phyloP scores from a whole-genome alignment of 225 moss, liverwort and hornwort species.

The Pseudisothecium myosuroides region DNA sequence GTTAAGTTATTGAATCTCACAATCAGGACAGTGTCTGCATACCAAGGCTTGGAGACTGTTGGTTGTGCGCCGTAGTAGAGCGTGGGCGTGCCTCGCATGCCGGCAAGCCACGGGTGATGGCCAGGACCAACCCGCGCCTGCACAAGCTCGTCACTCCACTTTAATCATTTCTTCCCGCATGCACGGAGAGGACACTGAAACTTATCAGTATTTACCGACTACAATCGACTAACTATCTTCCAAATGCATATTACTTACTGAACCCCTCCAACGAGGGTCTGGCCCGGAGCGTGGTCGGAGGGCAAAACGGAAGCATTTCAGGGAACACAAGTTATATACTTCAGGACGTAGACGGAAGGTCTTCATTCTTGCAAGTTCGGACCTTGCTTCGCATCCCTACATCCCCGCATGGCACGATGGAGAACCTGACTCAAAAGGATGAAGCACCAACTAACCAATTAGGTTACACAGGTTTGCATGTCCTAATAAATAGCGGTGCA shows the following conservation, averaged over 20 bases:
- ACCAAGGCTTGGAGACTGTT: too few relatives aligned
- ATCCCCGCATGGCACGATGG: background rate
- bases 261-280: too few relatives aligned
- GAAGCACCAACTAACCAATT: background rate
- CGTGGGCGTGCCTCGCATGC: background rate
- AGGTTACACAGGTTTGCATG: background rate
- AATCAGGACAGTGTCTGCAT: too few relatives aligned
- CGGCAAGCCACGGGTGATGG: background rate
- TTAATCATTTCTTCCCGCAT: too few relatives aligned
- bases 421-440: background rate
- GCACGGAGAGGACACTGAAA: too few relatives aligned
- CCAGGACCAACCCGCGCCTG: too few relatives aligned
- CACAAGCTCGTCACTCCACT: too few relatives aligned
- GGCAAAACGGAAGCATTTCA: background rate
- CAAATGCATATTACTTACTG: too few relatives aligned
- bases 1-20: background rate
- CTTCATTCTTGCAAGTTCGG: background rate
- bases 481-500: too few relatives aligned
- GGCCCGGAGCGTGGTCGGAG: background rate
- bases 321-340: background rate
- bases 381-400: background rate
- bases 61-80: background rate
- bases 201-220: too few relatives aligned
- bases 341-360: background rate
- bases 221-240: too few relatives aligned